phyloP scores from a whole-genome alignment of 2,329 filamentous ascomycete species.

The Fusarium ambrosium region DNA sequence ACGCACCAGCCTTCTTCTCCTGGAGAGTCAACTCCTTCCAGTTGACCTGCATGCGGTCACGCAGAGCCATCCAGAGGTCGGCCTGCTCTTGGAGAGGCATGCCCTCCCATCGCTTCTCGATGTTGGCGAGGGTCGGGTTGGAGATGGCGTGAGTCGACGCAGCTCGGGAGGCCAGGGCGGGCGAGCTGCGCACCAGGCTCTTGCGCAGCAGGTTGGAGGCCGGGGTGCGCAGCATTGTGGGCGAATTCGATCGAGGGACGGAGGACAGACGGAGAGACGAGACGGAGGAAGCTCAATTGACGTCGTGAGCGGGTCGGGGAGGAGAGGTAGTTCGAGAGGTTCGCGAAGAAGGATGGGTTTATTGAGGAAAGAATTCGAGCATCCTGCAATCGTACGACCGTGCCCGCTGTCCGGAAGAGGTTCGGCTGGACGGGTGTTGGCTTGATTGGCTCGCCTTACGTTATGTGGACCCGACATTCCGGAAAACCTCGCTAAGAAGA shows the following conservation, averaged over 20 bases:
- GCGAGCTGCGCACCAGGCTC: conserved; percentile 60
- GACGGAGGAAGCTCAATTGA: conserved; percentile 52
- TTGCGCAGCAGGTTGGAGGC: conserved; percentile 67
- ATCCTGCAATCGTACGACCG: conserved; percentile 48
- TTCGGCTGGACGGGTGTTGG: conserved; percentile 36
- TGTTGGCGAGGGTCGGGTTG: conserved; percentile 96
- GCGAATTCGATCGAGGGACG: conserved; percentile 36
- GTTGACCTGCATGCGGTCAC: conserved; percentile 98
- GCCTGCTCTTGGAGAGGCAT: conserved; percentile 99
- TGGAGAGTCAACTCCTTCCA: conserved; percentile 95
- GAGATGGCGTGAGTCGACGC: conserved; percentile 91
- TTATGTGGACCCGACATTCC: background rate
- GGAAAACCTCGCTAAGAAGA: conserved; percentile 1
- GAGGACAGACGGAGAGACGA: conserved; percentile 29
- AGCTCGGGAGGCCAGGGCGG: conserved; percentile 64
- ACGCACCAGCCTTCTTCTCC: conserved; percentile 99
- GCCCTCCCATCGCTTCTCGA: conserved; percentile 99
- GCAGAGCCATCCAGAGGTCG: conserved; percentile 97
- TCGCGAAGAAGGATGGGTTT: conserved; percentile 43
- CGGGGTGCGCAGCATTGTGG: conserved; percentile 68
- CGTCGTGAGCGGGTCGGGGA: conserved; percentile 45
- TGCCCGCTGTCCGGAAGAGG: conserved; percentile 40
- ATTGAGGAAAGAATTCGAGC: conserved; percentile 47
- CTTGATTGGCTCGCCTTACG: conserved; percentile 31
- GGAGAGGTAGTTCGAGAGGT: conserved; percentile 39